phyloP scores from a whole-genome alignment of 2,329 filamentous ascomycete genomes.

The Penicillium brevicompactum region DNA sequence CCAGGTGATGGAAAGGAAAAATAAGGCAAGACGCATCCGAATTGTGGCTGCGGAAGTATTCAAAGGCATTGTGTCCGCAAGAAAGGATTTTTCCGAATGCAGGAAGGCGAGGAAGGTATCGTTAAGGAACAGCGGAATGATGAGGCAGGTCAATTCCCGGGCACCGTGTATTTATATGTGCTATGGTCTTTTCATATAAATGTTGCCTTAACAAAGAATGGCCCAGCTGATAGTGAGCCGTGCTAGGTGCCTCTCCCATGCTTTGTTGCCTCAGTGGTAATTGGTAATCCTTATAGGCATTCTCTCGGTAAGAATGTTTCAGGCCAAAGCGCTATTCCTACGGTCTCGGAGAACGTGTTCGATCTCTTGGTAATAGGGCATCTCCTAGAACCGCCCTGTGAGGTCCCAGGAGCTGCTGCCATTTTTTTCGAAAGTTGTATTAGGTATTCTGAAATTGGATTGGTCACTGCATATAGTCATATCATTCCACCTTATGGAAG shows the following conservation, averaged over 20 bases:
- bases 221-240: too few relatives aligned
- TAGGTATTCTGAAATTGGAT: too few relatives aligned
- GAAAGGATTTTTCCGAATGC: neutral
- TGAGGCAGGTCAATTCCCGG: neutral
- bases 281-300: too few relatives aligned
- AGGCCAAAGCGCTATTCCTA: neutral
- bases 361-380: too few relatives aligned
- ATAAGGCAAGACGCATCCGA: neutral
- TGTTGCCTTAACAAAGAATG: neutral
- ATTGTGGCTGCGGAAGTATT: neutral
- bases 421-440: too few relatives aligned
- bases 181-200: neutral
- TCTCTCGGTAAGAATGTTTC: neutral
- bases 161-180: neutral
- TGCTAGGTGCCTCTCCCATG: too few relatives aligned
- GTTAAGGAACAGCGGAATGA: neutral
- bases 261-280: too few relatives aligned
- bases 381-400: too few relatives aligned
- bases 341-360: neutral
- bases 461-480: too few relatives aligned
- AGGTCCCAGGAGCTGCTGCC: too few relatives aligned
- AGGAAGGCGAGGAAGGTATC: neutral
- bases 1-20: constrained; percentile 5
- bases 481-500: too few relatives aligned
- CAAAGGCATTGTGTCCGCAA: neutral